These are phyloP conservation scores for Rhizodiscina lignyota DNA, from an alignment of 495 filamentous ascomycete species.

Conservation along the genomic window DNA sequence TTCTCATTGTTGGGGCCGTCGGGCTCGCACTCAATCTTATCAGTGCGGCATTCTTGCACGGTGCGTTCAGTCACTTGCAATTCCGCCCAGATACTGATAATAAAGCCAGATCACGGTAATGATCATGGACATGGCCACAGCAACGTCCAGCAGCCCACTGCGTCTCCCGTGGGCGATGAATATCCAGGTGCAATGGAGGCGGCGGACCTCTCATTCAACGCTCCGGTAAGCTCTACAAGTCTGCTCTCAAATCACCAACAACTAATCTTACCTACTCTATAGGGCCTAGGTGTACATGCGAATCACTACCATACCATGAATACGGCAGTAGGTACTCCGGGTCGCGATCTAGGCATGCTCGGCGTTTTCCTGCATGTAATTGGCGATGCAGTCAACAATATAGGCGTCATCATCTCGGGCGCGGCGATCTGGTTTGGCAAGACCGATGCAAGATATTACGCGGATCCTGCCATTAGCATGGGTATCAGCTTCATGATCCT, in stretches of 20 bases:
- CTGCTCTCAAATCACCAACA: background rate
- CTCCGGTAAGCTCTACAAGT: background rate
- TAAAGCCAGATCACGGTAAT: conserved; percentile 3
- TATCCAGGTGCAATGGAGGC: too few relatives aligned
- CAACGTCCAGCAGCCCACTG: conserved; percentile 4
- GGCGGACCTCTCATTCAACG: conserved; percentile 1
- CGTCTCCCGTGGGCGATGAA: too few relatives aligned
- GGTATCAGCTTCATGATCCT: conserved; percentile 30
- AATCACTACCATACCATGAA: conserved; percentile 7
- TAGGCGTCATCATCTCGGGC: conserved; percentile 31
- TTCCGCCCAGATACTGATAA: background rate
- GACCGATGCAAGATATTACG: conserved; percentile 28
- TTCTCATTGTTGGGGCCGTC: conserved; percentile 18
- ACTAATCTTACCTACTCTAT: too few relatives aligned
- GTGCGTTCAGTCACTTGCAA: conserved; percentile 1
- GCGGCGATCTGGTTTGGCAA: conserved; percentile 27
- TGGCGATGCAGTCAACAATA: conserved; percentile 32
- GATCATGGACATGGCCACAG: conserved; percentile 6
- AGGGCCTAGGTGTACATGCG: conserved; percentile 2
- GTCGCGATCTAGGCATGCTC: conserved; percentile 30
- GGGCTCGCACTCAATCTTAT: conserved; percentile 11
- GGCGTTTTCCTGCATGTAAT: conserved; percentile 33
- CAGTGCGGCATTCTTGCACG: conserved; percentile 10
- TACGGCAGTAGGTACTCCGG: background rate
- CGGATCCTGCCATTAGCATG: conserved; percentile 30